Base-by-base conservation (phyloP, 257 asterid genomes). In the Plantago major region DNA sequence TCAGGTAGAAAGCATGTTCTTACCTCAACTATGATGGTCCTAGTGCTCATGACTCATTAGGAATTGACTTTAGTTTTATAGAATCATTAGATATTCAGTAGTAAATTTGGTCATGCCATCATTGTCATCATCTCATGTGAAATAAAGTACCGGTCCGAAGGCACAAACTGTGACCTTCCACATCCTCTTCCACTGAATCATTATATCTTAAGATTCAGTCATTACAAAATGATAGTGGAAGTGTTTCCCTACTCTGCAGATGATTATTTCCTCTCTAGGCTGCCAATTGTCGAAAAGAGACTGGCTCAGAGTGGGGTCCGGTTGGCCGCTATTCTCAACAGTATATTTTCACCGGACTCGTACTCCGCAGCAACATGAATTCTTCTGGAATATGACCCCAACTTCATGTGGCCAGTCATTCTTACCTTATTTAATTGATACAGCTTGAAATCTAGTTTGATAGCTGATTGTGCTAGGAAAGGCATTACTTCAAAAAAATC, bases 301-400 rank as follows among this genome's bases (percentile, higher is more conserved):
- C 69, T 92, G 63, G 95, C 95, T 22, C 81, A 81, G 72, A 60
- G 84, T 46, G 99, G 89, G 60, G 73, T 92, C 62, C 94, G 99
- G 17, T 81, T 92, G 86, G 99, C 96, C 16, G 83, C 84, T 52
- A 68, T 85, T 68, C 96, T 92, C 64, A 92, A 92, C 81, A 60
- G 73, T 40, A 82, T 86, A 46, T 92, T 92, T 71, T 64, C 78
- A 8, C 9, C 57, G 44, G 68, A 53, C 7, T 51, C 65, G 62
- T 74, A 82, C 48, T 55, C 78, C 67, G 90, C 92, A 61, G 65
- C 58, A 71, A 83, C 79, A 53, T 82, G 80, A 84, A 63, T 18
- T 19, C 15, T 10, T 18, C 16, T 52, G 38, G 26, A 18, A 19
- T 30, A 46, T 43, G 26, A 13, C 48, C 33, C 37, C 57, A 64